Evolutionary conservation across 345 rosid genomes (phyloP).

Genomic region (Eucalyptus tenuipes): DNA sequence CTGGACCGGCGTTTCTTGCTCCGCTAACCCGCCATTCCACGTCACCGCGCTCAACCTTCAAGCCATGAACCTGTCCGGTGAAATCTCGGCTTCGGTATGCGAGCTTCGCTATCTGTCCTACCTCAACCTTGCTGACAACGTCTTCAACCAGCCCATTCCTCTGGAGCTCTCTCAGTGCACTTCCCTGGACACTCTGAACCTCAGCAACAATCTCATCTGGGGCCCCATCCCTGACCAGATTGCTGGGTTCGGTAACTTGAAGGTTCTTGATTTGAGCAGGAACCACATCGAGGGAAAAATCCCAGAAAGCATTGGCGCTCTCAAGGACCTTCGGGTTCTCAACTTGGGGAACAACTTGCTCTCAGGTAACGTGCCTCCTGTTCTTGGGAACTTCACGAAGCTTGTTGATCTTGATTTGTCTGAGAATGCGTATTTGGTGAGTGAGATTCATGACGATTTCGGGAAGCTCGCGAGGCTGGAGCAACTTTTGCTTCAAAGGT

Average conservation of each 20-base stretch:
- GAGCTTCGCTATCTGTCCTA: slow-evolving; percentile 38
- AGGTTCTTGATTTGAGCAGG: slow-evolving; percentile 52
- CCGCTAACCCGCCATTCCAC: slow-evolving; percentile 25
- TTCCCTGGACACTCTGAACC: slow-evolving; percentile 61
- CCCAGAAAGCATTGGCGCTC: slow-evolving; percentile 58
- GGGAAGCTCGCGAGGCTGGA: slow-evolving; percentile 71
- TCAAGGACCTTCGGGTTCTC: slow-evolving; percentile 43
- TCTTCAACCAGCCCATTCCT: slow-evolving; percentile 77
- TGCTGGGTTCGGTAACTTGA: slow-evolving; percentile 39
- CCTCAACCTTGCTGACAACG: slow-evolving; percentile 72
- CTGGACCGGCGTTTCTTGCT: slow-evolving; percentile 84
- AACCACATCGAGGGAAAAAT: slow-evolving; percentile 78
- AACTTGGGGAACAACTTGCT: slow-evolving; percentile 69
- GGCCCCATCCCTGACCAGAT: slow-evolving; percentile 75
- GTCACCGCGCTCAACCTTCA: slow-evolving; percentile 66
- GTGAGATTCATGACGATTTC: slow-evolving; percentile 58
- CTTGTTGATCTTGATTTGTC: slow-evolving; percentile 83
- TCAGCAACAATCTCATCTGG: slow-evolving; percentile 63
- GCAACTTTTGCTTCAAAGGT: slow-evolving; percentile 58
- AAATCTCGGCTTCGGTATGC: slow-evolving; percentile 68
- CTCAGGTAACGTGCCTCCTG: slow-evolving; percentile 60
- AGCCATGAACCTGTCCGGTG: slow-evolving; percentile 84
- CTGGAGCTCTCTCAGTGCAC: slow-evolving; percentile 60
- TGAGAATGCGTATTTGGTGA: slow-evolving; percentile 44
- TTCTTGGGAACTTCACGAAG: slow-evolving; percentile 55